Evolutionary conservation across 371 early-diverging fungal species (phyloP), one percentile per base, ranked within the genome.

Genomic region (Syncephalis plumigaleata): DNA sequence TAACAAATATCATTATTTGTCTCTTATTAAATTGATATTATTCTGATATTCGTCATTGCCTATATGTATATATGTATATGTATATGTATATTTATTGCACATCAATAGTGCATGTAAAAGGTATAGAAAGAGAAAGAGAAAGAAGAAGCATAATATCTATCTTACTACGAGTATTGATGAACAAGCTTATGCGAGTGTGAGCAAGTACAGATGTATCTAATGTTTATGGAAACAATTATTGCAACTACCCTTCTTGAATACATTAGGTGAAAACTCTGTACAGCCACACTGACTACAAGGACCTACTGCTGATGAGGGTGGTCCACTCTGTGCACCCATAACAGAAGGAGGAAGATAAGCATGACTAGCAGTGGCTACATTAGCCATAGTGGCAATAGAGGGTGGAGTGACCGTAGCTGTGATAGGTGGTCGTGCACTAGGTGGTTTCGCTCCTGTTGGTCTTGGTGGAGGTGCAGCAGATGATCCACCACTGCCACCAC

Each of bases 181-280:
- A n/a, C n/a, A n/a, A n/a, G n/a, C n/a, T n/a, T n/a, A n/a, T n/a
- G n/a, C n/a, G n/a, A n/a, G n/a, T n/a, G n/a, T n/a, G n/a, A n/a
- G n/a, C n/a, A n/a, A n/a, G n/a, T n/a, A n/a, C n/a, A n/a, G n/a
- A n/a, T n/a, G n/a, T n/a, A n/a, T n/a, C n/a, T 60, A 72, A 51
- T 74, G 76, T 42, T 62, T 65, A 52, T 81, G 82, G 63, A 72
- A 79, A 58, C 82, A 81, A 49, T 71, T 78, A 45, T 66, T 77
- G 54, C 84, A 75, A 18, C 63, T 62, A 9, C 68, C 70, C 44
- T 65, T 68, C 57, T 77, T 75, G 60, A 84, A 84, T 18, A 75
- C 66, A 61, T 81, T 76, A 21, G 75, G 59, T 27, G 61, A 53
- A 57, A 66, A 84, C 44, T 79, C 81, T 13, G 64, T 53, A 59